These are phyloP conservation scores for Malassezia furfur DNA, from an alignment of 1,284 basidiomycete species.

Conservation along the genomic window DNA sequence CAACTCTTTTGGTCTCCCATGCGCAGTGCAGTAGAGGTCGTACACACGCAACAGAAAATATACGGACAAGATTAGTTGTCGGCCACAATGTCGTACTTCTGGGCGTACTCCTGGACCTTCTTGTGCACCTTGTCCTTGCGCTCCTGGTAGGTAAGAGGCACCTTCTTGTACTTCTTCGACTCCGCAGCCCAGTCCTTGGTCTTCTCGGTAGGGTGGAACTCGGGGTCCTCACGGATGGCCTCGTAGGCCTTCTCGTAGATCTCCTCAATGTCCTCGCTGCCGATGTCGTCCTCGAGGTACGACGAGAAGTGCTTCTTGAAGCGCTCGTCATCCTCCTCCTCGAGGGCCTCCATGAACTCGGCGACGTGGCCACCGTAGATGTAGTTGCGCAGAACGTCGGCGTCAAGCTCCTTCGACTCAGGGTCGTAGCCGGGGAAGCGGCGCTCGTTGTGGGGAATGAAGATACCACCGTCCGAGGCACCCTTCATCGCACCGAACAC, in stretches of 20 bases:
- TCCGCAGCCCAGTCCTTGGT: slow-evolving; percentile 84
- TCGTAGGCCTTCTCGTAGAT: slow-evolving; percentile 70
- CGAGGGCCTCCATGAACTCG: slow-evolving; percentile 98
- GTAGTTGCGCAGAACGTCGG: slow-evolving; percentile 92
- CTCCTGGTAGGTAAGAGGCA: slow-evolving; percentile 68
- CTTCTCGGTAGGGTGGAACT: slow-evolving; percentile 85
- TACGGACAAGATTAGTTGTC: slow-evolving; percentile 5
- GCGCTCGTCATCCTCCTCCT: slow-evolving; percentile 98
- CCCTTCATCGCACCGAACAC: slow-evolving; percentile 99
- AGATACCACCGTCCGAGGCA: slow-evolving; percentile 94
- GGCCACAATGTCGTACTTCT: slow-evolving; percentile 9
- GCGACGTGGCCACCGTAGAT: slow-evolving; percentile 96
- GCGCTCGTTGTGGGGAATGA: slow-evolving; percentile 93
- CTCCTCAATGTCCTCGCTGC: slow-evolving; percentile 95
- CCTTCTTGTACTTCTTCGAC: slow-evolving; percentile 62
- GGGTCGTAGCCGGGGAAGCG: slow-evolving; percentile 97
- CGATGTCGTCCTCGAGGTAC: slow-evolving; percentile 89
- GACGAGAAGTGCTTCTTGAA: slow-evolving; percentile 98
- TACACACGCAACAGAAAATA: too few relatives aligned
- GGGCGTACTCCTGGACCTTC: slow-evolving; percentile 42
- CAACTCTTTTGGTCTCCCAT: background rate
- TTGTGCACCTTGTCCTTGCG: slow-evolving; percentile 42
- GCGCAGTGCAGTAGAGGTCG: too few relatives aligned
- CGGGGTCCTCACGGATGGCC: slow-evolving; percentile 89
- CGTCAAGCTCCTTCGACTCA: slow-evolving; percentile 86